These are phyloP conservation scores for Skeletonema menzelii DNA, from an alignment of 108 stramenopile species.

Conservation along the genomic window DNA sequence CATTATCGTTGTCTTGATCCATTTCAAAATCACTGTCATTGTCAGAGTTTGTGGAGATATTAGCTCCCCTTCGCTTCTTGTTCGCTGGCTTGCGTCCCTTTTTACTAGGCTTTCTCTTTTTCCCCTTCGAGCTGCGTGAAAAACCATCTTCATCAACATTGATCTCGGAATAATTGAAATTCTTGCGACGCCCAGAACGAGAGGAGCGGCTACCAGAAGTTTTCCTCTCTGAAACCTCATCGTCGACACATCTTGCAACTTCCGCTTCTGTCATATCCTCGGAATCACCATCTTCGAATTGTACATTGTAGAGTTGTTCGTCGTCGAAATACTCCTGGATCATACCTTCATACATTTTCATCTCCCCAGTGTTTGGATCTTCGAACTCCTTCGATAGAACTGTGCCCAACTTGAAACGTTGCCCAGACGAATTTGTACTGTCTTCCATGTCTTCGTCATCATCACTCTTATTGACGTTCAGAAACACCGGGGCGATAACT, in stretches of 20 bases:
- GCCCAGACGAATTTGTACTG: not conserved
- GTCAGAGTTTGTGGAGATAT: not conserved
- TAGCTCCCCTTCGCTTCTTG: not conserved
- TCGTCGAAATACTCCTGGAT: not conserved
- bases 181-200: not conserved
- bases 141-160: not conserved
- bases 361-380: not conserved
- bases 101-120: not conserved
- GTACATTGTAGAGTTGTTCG: not conserved
- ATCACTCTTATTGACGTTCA: not conserved
- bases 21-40: not conserved
- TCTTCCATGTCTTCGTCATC: not conserved
- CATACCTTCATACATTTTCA: not conserved
- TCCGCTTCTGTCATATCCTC: not conserved
- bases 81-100: not conserved
- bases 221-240: not conserved
- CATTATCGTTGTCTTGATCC: not conserved
- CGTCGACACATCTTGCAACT: not conserved
- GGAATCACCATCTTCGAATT: not conserved
- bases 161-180: not conserved
- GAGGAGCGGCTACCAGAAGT: not conserved
- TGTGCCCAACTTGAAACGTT: not conserved
- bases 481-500: constrained; percentile 10
- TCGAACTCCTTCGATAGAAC: not conserved
- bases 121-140: not conserved